Evolutionary conservation across 164 flowering plant species (phyloP).

Genomic region (Stephania japonica): DNA sequence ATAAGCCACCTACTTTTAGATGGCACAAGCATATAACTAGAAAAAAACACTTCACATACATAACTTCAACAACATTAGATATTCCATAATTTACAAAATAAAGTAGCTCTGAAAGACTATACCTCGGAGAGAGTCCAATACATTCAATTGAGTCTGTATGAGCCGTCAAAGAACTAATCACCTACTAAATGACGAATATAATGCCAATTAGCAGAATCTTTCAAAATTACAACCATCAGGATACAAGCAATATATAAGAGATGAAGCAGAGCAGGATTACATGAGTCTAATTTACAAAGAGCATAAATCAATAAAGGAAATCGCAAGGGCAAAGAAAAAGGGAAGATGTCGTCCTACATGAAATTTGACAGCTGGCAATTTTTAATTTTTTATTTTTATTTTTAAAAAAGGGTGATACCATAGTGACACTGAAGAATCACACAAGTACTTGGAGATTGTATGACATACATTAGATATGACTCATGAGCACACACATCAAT

Average conservation of each 20-base stretch:
- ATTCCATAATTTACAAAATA: background rate
- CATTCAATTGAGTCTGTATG: constrained; percentile 89
- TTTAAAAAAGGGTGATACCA: no score
- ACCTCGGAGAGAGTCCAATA: constrained; percentile 59
- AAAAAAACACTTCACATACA: background rate
- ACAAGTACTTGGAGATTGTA: no score
- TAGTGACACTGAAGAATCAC: no score
- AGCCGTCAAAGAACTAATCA: constrained; percentile 59
- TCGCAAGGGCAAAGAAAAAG: background rate
- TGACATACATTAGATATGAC: no score
- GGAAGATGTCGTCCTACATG: background rate
- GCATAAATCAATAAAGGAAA: background rate
- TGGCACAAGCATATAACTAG: background rate
- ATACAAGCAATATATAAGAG: background rate
- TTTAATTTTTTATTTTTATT: no score
- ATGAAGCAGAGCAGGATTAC: background rate
- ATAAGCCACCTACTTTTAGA: background rate
- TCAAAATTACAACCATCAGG: background rate
- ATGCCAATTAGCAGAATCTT: background rate
- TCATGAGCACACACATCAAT: no score
- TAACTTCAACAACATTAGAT: background rate
- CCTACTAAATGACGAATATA: constrained; percentile 34
- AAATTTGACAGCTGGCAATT: background rate
- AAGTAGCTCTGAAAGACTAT: constrained; percentile 7
- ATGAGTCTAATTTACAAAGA: no score